phyloP scores from a whole-genome alignment of 2,329 filamentous ascomycete genomes.

The Mycosphaerella sp. region DNA sequence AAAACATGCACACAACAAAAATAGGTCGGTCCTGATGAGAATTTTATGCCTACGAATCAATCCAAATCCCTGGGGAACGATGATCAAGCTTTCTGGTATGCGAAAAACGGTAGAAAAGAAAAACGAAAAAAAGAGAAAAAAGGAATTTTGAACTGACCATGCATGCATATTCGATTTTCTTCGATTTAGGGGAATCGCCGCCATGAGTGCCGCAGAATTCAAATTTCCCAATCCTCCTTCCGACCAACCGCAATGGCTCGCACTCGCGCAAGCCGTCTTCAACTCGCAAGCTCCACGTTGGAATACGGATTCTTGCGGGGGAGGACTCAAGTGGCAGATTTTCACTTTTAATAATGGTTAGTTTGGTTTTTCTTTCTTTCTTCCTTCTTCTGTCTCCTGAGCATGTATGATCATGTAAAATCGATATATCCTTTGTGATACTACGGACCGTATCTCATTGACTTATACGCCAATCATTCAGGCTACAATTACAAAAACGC shows the following conservation, averaged over 20 bases:
- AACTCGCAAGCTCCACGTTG: conserved; percentile 33
- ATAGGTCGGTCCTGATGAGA: conserved; percentile 25
- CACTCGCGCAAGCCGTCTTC: conserved; percentile 37
- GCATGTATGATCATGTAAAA: no score
- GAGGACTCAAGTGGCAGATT: conserved; percentile 34
- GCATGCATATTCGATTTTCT: no score
- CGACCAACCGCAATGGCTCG: conserved; percentile 38
- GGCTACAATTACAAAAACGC: conserved; percentile 44
- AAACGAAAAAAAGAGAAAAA: no score
- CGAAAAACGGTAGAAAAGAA: no score
- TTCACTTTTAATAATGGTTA: conserved; percentile 35
- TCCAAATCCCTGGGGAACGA: conserved; percentile 44
- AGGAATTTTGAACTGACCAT: no score
- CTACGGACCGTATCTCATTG: no score
- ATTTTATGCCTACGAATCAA: conserved; percentile 51
- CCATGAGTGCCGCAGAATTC: conserved; percentile 50
- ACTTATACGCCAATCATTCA: no score
- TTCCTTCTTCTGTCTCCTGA: no score
- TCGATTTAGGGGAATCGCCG: conserved; percentile 38
- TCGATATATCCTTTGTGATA: no score
- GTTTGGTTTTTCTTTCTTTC: no score
- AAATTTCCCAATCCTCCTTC: conserved; percentile 39
- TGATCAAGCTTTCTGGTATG: conserved; percentile 48
- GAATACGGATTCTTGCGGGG: conserved; percentile 31
- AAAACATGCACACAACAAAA: no score